Base-by-base conservation (phyloP, 768 basidiomycete species). In the Tubosaeta brunneosetosa region DNA sequence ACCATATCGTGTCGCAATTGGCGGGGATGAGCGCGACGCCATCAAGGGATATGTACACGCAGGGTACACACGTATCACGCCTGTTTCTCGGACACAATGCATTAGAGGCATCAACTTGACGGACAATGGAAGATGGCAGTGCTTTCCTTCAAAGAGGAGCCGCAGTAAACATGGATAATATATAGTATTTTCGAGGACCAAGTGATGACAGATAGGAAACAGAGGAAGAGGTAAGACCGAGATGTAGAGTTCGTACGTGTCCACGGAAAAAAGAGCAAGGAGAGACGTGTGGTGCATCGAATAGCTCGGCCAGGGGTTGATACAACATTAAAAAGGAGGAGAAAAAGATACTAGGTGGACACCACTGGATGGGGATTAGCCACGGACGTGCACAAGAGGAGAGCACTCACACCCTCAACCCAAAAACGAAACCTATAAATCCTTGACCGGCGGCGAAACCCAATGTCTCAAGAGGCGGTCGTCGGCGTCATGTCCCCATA, bases 401-500 rank as follows among this genome's bases (percentile, higher is more conserved):
- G 3, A 34, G 34, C 19, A 57, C 62, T 53, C 55, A 64, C 62
- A 43, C 42, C 51, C 51, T 32, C 50, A 42, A 29, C 42, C 44
- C 45, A 32, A 19, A 19, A 40, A 42, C 25, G 12, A 26, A 12
- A 13, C 25, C 49, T 67, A 62, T 41, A 65, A 4, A 2, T 69
- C 65, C 46, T 66, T 69, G 12, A 65, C 61, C 9, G 65, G 57
- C 10, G 57, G 49, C 26, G 59, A 49, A 7, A 68, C 58, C 60
- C 60, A 65, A 9, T 58, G 52, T 55, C 59, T 59, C 7, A 68
- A 27, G 22, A 51, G 44, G 22, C 49, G 43, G 62, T 71, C 59
- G 57, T 71, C 52, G 33, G 52, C 61, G 52, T 79, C 79, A 46
- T 76, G 69, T 3, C 84, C 86, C 64, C 77, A 77, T 11, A 86